Conservation (phyloP, 306 rosid genomes). For the Morella rubra region DNA sequence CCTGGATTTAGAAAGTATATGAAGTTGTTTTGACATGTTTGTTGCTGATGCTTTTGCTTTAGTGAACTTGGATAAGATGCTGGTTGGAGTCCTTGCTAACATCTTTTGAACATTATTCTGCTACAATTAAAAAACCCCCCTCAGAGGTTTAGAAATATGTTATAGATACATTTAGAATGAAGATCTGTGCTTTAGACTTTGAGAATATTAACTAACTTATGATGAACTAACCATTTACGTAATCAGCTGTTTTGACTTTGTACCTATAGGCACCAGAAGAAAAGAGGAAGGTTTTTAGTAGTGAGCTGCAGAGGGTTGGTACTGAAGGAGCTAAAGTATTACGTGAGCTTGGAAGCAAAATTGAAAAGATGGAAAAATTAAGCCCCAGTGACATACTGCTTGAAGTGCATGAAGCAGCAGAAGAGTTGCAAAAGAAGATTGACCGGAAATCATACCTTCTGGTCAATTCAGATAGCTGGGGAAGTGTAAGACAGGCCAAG, state of each 20-base stretch:
- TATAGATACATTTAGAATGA: neutral
- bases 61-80: neutral
- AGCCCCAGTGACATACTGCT: constrained; percentile 42
- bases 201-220: neutral
- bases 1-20: neutral
- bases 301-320: constrained; percentile 65
- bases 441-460: constrained; percentile 59
- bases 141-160: neutral
- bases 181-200: neutral
- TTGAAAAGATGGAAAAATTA: constrained; percentile 69
- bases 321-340: constrained; percentile 65
- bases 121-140: neutral
- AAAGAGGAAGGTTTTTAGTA: constrained; percentile 51
- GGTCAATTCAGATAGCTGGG: constrained; percentile 61
- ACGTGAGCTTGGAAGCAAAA: constrained; percentile 63
- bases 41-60: neutral
- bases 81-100: neutral
- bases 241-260: constrained; percentile 16
- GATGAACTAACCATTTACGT: constrained; percentile 5
- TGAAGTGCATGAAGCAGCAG: constrained; percentile 71
- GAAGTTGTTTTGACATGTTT: neutral
- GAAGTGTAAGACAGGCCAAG: constrained; percentile 29
- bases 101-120: neutral
- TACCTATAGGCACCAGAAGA: constrained; percentile 59
- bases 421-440: constrained; percentile 63